Base-by-base conservation (phyloP, 2,329 filamentous ascomycete genomes). In the Tolypocladium capitatum region DNA sequence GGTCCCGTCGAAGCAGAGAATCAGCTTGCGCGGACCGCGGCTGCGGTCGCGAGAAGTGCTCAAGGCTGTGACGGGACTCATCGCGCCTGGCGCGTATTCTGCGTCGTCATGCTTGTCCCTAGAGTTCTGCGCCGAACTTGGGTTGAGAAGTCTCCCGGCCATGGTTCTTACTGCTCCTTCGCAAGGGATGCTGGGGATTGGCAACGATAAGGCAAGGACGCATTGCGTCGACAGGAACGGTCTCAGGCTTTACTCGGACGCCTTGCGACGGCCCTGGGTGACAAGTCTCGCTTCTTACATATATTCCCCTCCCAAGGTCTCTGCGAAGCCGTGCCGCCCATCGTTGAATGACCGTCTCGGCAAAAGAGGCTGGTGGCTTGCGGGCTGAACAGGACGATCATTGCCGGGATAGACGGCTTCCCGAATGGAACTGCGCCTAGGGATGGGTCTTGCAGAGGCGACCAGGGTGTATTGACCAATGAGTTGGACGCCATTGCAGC, bases 1-100 rank as follows among this genome's bases (percentile, higher is more conserved):
- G 0, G 78, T 81, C 5, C 78, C 78, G 46, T 81, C 78, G 47
- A 82, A 81, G 55, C 78, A 81, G 1, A 82, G 63, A 10, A 81
- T 69, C 14, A 81, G 68, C 56, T 80, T 80, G 4, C 60, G 54
- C 3, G 61, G 55, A 18, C 54, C 55, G 30, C 58, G 56, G 10
- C 46, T 46, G 8, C 52, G 46, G 27, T 31, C 45, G 33, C 38
- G 41, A 20, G 46, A 46, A 9, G 53, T 41, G 44, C 49, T 52
- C 10, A 41, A 45, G 36, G 31, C 52, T 42, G n/a, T 53, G 31
- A 38, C 30, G 35, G 48, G 42, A 27, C 45, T 48, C 49, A 52
- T 48, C 10, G 48, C 38, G 20, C 43, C 45, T 11, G 43, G 33
- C 30, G 35, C 28, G 24, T 38, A 45, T 27, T 51, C 49, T 20